Base-by-base conservation (phyloP, 495 filamentous ascomycete genomes). In the Trichocladium antarcticum region DNA sequence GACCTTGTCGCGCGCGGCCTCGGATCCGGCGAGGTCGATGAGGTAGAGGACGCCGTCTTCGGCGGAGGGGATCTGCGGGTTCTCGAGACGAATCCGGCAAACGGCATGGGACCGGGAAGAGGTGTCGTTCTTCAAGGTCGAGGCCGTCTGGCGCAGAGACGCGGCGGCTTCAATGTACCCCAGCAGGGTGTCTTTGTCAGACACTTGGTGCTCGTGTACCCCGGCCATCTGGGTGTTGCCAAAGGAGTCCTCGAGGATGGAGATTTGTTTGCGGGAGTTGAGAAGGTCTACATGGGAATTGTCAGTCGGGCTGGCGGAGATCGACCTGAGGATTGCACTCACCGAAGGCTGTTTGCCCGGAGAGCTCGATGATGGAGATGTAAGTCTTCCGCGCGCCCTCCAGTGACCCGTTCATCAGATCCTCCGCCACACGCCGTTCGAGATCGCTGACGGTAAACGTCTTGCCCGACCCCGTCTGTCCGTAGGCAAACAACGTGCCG, bases 61-160 rank as follows among this genome's bases (percentile, higher is more conserved):
- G n/a, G 44, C 53, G 45, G 12, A 46, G 19, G 1, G 54, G 14
- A 8, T n/a, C n/a, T n/a, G n/a, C n/a, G 51, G 57, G 21, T 71
- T 62, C 52, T 66, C 57, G 41, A 74, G 59, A 21, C 68, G 58
- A 32, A 76, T 66, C 28, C 69, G 68, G 45, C 68, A 72, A 40
- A 75, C 67, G 29, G 66, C 68, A 56, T 75, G 72, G 0, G 70
- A 69, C 17, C 72, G 69, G 0, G 71, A 73, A 4, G 73, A 76
- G 9, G 38, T 60, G 31, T 67, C 59, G 47, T 75, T 77, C 32
- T 68, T 70, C 5, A 59, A 36, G 2, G 70, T 73, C 0, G 55
- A 27, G 4, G 45, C 49, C 0, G 55, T 60, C 0, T 21, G 15
- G 3, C 58, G 58, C 24, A 60, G 52, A 34, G 49, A 22, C 0